Evolutionary conservation across 2,329 filamentous ascomycete genomes (phyloP), one percentile per base, ranked within the genome.

Genomic region (Paecilomyces fulvus): DNA sequence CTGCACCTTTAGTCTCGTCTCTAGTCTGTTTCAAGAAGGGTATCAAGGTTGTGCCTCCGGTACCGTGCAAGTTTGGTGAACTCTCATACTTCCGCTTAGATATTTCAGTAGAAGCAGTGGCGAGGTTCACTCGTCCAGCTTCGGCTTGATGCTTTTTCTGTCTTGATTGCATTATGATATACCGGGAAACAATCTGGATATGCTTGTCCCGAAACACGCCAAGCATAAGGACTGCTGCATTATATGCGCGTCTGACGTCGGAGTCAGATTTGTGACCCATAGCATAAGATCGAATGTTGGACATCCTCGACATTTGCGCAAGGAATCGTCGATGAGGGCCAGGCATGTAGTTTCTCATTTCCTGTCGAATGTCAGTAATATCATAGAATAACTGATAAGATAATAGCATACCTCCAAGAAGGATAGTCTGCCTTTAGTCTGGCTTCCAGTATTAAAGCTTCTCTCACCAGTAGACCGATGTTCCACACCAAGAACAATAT

Each of bases 281-380:
- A 2, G 77, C 74, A 52, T 76, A 80, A 5, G 66, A 54, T 3
- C 78, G 76, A 28, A 82, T 70, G 49, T 79, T 79, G 7, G 76
- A 71, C 12, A 74, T 70, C 2, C 67, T 64, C 25, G 71, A 67
- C n/a, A 82, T 64, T 11, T 76, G 71, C 28, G 77, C 70, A 5
- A 82, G 64, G 60, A 82, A 81, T n/a, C 74, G 68, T 17, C 75
- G 73, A 58, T 82, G 80, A 3, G 76, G 72, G 0, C 77, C 76
- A 2, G 79, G 80, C 80, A 82, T 82, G 59, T 82, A 82, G 10
- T 72, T 69, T 8, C 79, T 73, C 78, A 82, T 81, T 63, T 81
- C 77, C 63, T 77, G 54, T 14, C 65, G 14, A 23, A 56, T 43
- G 55, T 49, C 46, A 55, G 43, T 11, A 43, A 50, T 31, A 14